Percentiles rank a stretch among this genome's conserved stretches.
These are phyloP conservation scores for Fomitopsis serialis DNA, from an alignment of 768 basidiomycete species.

Conservation along the genomic window DNA sequence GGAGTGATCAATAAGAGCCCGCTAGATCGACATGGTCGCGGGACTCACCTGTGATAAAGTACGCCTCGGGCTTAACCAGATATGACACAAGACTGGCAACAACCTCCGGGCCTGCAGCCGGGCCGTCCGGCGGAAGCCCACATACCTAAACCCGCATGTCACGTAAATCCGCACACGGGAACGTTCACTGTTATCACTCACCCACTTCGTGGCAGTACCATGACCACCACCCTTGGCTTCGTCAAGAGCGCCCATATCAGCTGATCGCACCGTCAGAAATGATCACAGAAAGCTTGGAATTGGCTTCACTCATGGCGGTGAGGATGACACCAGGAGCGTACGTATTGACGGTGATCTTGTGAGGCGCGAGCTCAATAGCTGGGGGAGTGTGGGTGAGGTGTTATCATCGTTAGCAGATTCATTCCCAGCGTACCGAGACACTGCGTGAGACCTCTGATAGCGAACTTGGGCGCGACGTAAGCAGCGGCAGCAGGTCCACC, in stretches of 20 bases:
- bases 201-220: constrained; percentile 3
- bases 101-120: constrained; percentile 5
- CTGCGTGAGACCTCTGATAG: constrained; percentile 21
- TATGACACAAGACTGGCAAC: constrained; percentile 19
- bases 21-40: no score
- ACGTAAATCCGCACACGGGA: background rate
- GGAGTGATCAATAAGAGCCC: no score
- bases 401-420: background rate
- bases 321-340: constrained; percentile 22
- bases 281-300: background rate
- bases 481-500: constrained; percentile 2
- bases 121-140: background rate
- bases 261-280: background rate
- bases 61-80: constrained; percentile 16
- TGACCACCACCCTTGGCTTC: constrained; percentile 5
- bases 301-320: constrained; percentile 13
- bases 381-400: no score
- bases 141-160: background rate
- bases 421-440: constrained; percentile 14
- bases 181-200: background rate
- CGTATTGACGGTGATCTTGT: constrained; percentile 22
- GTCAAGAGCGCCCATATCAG: constrained; percentile 2
- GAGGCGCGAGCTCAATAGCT: constrained; percentile 18
- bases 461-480: constrained; percentile 22
- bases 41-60: constrained; percentile 14